phyloP scores from a whole-genome alignment of 495 filamentous ascomycete species.

The Neurospora sp. region DNA sequence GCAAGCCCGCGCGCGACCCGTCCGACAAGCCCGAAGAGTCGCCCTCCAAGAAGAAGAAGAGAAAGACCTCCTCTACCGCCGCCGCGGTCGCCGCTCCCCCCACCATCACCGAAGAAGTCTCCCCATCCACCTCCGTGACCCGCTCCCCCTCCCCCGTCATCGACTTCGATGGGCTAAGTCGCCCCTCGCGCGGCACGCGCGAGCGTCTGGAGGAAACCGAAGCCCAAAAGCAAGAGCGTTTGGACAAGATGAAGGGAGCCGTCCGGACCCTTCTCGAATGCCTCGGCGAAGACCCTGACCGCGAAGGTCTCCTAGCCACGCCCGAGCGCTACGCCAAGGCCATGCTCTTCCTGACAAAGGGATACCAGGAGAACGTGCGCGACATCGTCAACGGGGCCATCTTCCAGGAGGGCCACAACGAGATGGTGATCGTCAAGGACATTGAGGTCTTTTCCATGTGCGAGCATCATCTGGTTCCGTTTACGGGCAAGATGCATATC shows the following conservation, averaged over 20 bases:
- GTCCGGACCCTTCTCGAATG: conserved; percentile 90
- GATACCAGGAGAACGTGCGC: conserved; percentile 90
- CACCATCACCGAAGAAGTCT: conserved; percentile 1
- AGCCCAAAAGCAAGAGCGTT: conserved; percentile 57
- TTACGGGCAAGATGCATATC: conserved; percentile 98
- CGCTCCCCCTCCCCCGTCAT: conserved; percentile 53
- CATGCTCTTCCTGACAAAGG: conserved; percentile 98
- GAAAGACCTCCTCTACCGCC: conserved; percentile 17
- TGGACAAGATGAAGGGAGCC: conserved; percentile 74
- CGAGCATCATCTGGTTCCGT: conserved; percentile 96
- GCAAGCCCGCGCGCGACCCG: conserved; percentile 63
- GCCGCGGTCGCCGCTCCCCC: conserved; percentile 15
- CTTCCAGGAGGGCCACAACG: conserved; percentile 94
- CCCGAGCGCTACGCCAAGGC: conserved; percentile 90
- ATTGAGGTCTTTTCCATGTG: conserved; percentile 94
- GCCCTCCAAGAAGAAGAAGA: conserved; percentile 29
- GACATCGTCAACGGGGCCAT: conserved; percentile 92
- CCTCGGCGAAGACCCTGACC: conserved; percentile 87
- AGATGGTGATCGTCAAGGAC: conserved; percentile 94
- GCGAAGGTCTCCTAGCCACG: conserved; percentile 80
- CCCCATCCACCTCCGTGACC: conserved; percentile 13
- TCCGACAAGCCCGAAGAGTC: conserved; percentile 52
- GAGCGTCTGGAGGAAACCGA: conserved; percentile 69
- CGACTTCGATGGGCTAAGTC: conserved; percentile 66
- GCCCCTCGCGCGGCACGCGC: conserved; percentile 67